Conservation (phyloP, 2,329 filamentous ascomycete genomes). For the Podosphaera xanthii region DNA sequence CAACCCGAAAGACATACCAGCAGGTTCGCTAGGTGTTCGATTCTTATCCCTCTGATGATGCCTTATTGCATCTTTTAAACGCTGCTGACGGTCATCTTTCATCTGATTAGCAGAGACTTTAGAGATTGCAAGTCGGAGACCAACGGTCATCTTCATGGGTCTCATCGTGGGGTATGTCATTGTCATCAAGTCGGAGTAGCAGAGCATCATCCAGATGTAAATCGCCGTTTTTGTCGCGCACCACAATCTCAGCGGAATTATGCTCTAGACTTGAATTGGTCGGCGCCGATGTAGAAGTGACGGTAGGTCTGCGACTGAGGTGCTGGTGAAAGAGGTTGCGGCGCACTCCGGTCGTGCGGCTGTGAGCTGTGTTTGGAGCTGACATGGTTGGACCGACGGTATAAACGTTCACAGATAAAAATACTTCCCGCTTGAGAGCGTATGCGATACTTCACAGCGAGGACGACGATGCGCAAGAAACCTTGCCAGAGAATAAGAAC, state of each 20-base stretch:
- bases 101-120: slow-evolving; percentile 5
- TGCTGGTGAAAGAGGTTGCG: slow-evolving; percentile 38
- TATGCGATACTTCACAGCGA: too few species aligned
- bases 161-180: slow-evolving; percentile 32
- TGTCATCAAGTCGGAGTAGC: slow-evolving; percentile 24
- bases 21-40: slow-evolving; percentile 35
- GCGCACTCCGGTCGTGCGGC: slow-evolving; percentile 17
- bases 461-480: too few species aligned
- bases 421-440: neutral
- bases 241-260: slow-evolving; percentile 33
- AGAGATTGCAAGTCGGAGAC: neutral
- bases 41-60: slow-evolving; percentile 34
- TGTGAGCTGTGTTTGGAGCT: slow-evolving; percentile 6
- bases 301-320: slow-evolving; percentile 32
- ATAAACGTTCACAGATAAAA: neutral
- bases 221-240: slow-evolving; percentile 38
- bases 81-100: slow-evolving; percentile 31
- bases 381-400: neutral
- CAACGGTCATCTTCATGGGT: slow-evolving; percentile 30
- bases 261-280: slow-evolving; percentile 18
- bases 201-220: slow-evolving; percentile 36
- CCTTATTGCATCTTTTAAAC: slow-evolving; percentile 35
- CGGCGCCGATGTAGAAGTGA: slow-evolving; percentile 17
- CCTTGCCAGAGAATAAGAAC: too few species aligned
- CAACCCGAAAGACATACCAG: slow-evolving; percentile 25